A percentile compares a stretch with the other conserved stretches of the same genome.
phyloP scores from a whole-genome alignment of 768 basidiomycete genomes.

The Boletus barrowsii region DNA sequence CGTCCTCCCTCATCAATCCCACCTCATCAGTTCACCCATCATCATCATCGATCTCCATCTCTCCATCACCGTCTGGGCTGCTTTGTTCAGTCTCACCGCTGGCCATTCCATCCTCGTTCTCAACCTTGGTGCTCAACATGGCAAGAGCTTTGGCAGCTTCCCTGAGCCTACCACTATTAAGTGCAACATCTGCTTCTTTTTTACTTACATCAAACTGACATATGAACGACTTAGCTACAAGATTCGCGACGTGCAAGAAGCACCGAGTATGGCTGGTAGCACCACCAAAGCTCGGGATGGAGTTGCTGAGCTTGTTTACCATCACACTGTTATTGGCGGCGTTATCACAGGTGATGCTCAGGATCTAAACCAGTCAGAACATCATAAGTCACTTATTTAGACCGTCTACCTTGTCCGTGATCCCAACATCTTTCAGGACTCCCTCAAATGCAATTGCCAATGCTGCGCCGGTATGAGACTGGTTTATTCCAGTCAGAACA shows the following conservation, averaged over 20 bases:
- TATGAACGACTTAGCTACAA: not conserved
- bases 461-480: not conserved
- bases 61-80: not conserved
- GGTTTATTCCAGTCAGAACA: too few relatives aligned
- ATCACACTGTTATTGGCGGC: too few relatives aligned
- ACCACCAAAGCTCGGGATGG: too few relatives aligned
- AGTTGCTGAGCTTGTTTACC: too few relatives aligned
- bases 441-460: not conserved
- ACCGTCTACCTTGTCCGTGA: not conserved
- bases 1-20: constrained; percentile 6
- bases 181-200: not conserved
- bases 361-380: not conserved
- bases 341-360: not conserved
- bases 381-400: not conserved
- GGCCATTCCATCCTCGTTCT: not conserved
- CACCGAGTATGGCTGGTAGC: not conserved
- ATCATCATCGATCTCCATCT: constrained; percentile 3
- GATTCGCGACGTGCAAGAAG: too few relatives aligned
- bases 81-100: too few relatives aligned
- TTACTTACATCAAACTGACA: not conserved
- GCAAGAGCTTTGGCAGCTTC: not conserved
- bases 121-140: not conserved
- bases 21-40: constrained; percentile 28
- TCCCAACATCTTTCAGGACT: not conserved
- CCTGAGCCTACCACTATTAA: rapidly evolving